phyloP scores from a whole-genome alignment of 768 basidiomycete species.

The Rhodotorula toruloides region DNA sequence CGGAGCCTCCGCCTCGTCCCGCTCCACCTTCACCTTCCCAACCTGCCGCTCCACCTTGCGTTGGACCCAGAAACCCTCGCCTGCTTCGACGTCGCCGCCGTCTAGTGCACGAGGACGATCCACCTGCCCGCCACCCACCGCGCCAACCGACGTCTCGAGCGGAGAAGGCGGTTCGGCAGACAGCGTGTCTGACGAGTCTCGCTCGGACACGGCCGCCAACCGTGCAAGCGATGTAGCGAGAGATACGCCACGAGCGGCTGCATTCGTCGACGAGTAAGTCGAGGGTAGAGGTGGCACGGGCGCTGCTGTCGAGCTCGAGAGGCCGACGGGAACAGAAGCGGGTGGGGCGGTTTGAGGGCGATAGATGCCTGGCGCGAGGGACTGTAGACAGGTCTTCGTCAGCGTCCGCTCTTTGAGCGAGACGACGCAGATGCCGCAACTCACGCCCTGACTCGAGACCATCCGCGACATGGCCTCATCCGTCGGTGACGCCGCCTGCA shows the following conservation, averaged over 20 bases:
- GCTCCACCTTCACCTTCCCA: not conserved
- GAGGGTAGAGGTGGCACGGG: not conserved
- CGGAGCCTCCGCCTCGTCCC: not conserved
- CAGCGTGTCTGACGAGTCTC: not conserved
- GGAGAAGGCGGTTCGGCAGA: not conserved
- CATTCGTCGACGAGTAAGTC: not conserved
- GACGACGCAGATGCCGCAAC: no score
- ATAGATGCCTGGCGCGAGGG: not conserved
- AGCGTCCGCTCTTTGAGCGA: not conserved
- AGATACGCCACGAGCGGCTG: not conserved
- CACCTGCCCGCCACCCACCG: not conserved
- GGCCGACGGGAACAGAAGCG: conserved; percentile 3
- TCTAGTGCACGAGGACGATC: not conserved
- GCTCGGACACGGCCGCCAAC: not conserved
- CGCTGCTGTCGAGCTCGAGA: not conserved
- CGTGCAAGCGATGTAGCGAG: not conserved
- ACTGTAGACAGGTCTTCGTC: not conserved
- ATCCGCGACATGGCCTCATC: not conserved
- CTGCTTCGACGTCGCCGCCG: not conserved
- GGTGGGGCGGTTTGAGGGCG: conserved; percentile 34
- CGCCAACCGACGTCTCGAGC: not conserved
- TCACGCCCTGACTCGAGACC: no score
- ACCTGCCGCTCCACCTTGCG: not conserved
- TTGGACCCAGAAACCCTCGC: no score
- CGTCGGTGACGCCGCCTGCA: no score